Base-by-base conservation (phyloP, 2,329 filamentous ascomycete genomes). In the Aspergillus pseudoterreus region DNA sequence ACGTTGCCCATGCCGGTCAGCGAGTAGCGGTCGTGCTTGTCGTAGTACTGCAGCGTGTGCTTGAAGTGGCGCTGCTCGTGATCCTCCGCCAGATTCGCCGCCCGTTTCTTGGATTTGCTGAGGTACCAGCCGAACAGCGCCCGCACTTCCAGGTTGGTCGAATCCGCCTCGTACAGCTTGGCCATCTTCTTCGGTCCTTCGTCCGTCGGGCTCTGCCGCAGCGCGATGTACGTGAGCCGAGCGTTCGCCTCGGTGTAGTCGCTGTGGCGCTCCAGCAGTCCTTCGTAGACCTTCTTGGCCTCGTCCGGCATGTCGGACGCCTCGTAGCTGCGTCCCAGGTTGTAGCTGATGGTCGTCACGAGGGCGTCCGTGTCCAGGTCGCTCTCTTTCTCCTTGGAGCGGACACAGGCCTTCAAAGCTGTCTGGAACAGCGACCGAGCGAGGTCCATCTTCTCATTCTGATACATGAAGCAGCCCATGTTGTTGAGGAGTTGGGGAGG, bases 11-110 rank as follows among this genome's bases (percentile, higher is more conserved):
- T 97, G 12, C 90, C 92, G 22, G 95, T 92, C 24, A 99, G 78
- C 4, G 94, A 90, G 69, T 99, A 99, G n/a, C 90, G 82, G 68
- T 99, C 94, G 68, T 99, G 94, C 78, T 97, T 99, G 75, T 99
- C 92, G 68, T 91, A 87, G 59, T 92, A 85, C 68, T 95, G 90
- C 27, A 99, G 77, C 0, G 92, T 97, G 70, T 96, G 91, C 74
- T 97, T 99, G 79, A 95, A 95, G 68, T 96, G 92, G 3, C 91
- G 84, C 63, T 96, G 87, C 70, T 99, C 94, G 32, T 86, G 85
- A 66, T 99, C 95, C 65, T 97, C 92, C 14, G 84, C 84, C 53
- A 96, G 81, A 65, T 94, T 92, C 47, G 82, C 76, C 3, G 86
- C 85, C 51, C 87, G 83, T 74, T 94, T 96, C 71, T 92, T 91